These are phyloP conservation scores for Lachancea dasiensis DNA, from an alignment of 805 yeast species.

Conservation along the genomic window DNA sequence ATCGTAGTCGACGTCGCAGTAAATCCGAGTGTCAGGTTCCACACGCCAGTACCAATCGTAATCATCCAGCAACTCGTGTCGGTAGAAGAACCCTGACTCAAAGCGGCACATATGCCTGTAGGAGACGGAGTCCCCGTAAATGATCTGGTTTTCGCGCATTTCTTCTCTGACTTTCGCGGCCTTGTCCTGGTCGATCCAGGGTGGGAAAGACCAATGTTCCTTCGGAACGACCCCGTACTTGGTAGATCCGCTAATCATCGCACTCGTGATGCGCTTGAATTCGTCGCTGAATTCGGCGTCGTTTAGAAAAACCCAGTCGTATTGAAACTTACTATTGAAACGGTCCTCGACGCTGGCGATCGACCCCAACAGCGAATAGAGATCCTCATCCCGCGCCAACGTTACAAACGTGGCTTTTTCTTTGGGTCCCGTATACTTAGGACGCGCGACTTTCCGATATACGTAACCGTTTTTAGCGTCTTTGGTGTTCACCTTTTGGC, in stretches of 20 bases:
- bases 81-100: slow-evolving; percentile 79
- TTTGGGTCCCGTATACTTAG: slow-evolving; percentile 15
- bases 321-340: slow-evolving; percentile 67
- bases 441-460: slow-evolving; percentile 14
- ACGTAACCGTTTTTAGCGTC: slow-evolving; percentile 12
- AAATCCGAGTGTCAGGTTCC: slow-evolving; percentile 72
- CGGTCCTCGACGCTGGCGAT: slow-evolving; percentile 71
- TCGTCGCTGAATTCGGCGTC: slow-evolving; percentile 70
- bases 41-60: slow-evolving; percentile 93
- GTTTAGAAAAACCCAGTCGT: slow-evolving; percentile 91
- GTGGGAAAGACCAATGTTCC: slow-evolving; percentile 87
- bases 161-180: slow-evolving; percentile 58
- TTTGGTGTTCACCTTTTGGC: neutral
- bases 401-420: slow-evolving; percentile 40
- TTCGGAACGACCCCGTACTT: slow-evolving; percentile 67
- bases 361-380: slow-evolving; percentile 50
- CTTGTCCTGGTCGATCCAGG: slow-evolving; percentile 63
- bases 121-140: slow-evolving; percentile 68
- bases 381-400: slow-evolving; percentile 64
- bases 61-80: slow-evolving; percentile 56
- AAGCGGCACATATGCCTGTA: slow-evolving; percentile 90
- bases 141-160: slow-evolving; percentile 49
- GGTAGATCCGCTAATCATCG: slow-evolving; percentile 58
- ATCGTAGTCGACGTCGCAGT: slow-evolving; percentile 76
- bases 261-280: slow-evolving; percentile 50